Evolutionary conservation across 306 rosid genomes (phyloP).

Genomic region (Corylus americana): DNA sequence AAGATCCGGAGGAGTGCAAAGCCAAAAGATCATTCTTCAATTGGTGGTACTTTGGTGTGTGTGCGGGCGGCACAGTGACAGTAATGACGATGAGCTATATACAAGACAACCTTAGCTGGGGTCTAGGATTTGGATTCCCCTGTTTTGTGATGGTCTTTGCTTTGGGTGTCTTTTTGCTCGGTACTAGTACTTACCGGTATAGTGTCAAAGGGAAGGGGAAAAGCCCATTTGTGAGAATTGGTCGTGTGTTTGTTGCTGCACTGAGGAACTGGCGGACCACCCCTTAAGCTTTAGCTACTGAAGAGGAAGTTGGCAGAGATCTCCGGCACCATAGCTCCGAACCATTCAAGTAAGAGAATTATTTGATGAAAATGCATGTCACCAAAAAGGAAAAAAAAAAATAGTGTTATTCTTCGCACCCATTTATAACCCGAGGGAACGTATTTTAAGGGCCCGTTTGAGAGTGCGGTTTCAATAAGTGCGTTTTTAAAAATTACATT

Average conservation of each 20-base stretch:
- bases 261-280: constrained; percentile 30
- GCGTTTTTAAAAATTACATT: too few relatives aligned
- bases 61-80: constrained; percentile 24
- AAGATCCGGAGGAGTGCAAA: constrained; percentile 45
- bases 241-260: constrained; percentile 43
- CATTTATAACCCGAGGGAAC: too few relatives aligned
- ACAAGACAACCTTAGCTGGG: constrained; percentile 47
- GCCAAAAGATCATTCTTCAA: constrained; percentile 58
- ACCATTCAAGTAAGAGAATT: constrained; percentile 41
- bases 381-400: too few relatives aligned
- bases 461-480: too few relatives aligned
- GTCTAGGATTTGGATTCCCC: constrained; percentile 39
- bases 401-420: too few relatives aligned
- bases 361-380: too few relatives aligned
- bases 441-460: too few relatives aligned
- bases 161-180: constrained; percentile 24
- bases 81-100: constrained; percentile 33
- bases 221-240: constrained; percentile 48
- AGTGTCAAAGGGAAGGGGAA: constrained; percentile 5
- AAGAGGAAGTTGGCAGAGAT: too few relatives aligned
- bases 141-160: constrained; percentile 30
- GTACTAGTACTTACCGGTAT: constrained; percentile 35
- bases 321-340: constrained; percentile 35
- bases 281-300: constrained; percentile 1
- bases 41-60: constrained; percentile 52